Base-by-base conservation (phyloP, 441 rosid genomes). In the Lepidium campestre region DNA sequence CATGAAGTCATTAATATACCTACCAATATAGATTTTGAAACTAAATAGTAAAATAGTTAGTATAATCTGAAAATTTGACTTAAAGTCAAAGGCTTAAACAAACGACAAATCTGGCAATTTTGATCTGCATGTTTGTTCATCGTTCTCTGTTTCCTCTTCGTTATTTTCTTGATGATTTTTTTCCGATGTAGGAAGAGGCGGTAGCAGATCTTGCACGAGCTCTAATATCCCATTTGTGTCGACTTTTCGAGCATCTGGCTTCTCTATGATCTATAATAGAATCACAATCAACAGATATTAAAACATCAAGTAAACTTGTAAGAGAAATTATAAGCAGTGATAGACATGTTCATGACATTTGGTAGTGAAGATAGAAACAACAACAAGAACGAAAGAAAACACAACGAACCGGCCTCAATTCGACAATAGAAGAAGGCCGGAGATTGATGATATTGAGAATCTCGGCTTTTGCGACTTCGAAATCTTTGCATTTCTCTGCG, bases 401-500 rank as follows among this genome's bases (percentile, higher is more conserved):
- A 72, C 70, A 25, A 72, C 70, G 75, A 77, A 90, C 97, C 76
- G 91, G 68, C 12, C 65, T 65, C 40, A 87, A 55, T 56, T 80
- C 94, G 34, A 85, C 91, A 6, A 74, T 60, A 57, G 80, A 73
- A 62, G 79, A 61, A 20, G 96, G 96, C 15, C 81, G 70, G 10
- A 83, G 57, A 57, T 93, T 85, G 74, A 87, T 76, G 70, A 91
- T 83, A 60, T 82, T 89, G 69, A 93, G 89, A 52, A 85, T 69
- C 87, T 91, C 97, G 41, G 90, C 95, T 82, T 91, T 87, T 0
- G 95, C 86, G 34, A 93, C 80, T 39, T 80, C 74, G 66, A 71
- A 93, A 40, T 50, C 77, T 74, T 81, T 82, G 68, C 85, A 77
- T 71, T 79, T 89, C 4, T 78, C 83, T 31, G 80, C 22, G 60